Base-by-base conservation (phyloP, 495 filamentous ascomycete genomes). In the Xylaria castorea region DNA sequence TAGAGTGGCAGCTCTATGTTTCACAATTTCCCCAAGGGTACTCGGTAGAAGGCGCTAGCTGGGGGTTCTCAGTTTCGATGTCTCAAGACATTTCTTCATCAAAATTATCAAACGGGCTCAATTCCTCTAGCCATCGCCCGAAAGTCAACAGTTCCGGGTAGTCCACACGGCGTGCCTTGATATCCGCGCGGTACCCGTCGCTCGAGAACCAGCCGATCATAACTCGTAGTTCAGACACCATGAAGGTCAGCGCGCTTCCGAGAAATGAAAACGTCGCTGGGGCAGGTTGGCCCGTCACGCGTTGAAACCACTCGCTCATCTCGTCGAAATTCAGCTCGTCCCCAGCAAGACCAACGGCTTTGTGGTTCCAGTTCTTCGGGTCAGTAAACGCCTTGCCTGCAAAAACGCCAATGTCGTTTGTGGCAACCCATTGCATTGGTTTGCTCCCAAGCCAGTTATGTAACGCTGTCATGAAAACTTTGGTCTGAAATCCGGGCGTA, bases 331-430 rank as follows among this genome's bases (percentile, higher is more conserved):
- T 83, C 32, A 87, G 57, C 70, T 85, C 82, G 55, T 86, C 85
- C 0, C 85, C 85, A 1, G 85, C 84, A 2, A 87, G 72, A 1
- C 83, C 83, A 3, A 86, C 75, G 8, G 81, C 81, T 44, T 71
- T 82, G 4, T 78, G 70, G 9, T 80, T 72, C 81, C 82, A 87
- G 32, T 73, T 70, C 55, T 77, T 73, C 5, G 82, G 80, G 1
- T 83, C 60, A 0, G 63, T 48, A 30, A 94, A 90, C 0, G 89
- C 90, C 74, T 87, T 82, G 20, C 88, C 89, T 3, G 81, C 91
- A 68, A 93, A 91, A 48, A 83, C 75, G 0, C 92, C 91, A 76
- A 94, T 92, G 70, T 93, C 91, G 1, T 75, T 77, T 0, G 83
- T 83, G 0, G 88, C 82, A 20, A 94, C 77, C 75, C 89, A 81